These are phyloP conservation scores for Bretziella fagacearum DNA, from an alignment of 2,329 filamentous ascomycete genomes.

Conservation along the genomic window DNA sequence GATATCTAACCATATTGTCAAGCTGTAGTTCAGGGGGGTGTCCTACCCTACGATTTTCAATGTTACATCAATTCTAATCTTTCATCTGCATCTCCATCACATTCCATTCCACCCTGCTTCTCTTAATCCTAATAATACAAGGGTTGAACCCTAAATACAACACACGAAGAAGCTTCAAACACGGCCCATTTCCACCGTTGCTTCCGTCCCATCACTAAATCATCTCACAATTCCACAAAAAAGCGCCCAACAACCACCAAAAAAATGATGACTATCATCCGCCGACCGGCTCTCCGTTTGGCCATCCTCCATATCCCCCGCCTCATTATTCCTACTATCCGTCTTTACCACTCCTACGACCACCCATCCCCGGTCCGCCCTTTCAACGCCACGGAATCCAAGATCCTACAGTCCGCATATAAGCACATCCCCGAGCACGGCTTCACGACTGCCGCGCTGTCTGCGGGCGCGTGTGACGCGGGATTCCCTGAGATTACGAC, in stretches of 20 bases:
- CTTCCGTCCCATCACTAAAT: too few relatives aligned
- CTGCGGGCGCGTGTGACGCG: conserved; percentile 62
- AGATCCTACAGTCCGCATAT: conserved; percentile 70
- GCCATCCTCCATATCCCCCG: not conserved
- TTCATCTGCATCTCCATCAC: too few relatives aligned
- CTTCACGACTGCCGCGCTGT: conserved; percentile 59
- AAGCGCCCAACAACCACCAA: not conserved
- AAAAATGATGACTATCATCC: not conserved
- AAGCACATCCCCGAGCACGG: conserved; percentile 63
- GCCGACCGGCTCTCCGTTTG: not conserved
- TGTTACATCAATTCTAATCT: too few relatives aligned
- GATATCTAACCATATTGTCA: too few relatives aligned
- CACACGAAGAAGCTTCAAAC: not conserved
- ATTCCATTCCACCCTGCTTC: too few relatives aligned
- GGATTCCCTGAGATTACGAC: conserved; percentile 78
- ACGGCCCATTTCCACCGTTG: not conserved
- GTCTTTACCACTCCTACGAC: conserved; percentile 56
- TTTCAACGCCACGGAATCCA: conserved; percentile 52
- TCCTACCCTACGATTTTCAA: too few relatives aligned
- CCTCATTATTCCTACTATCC: conserved; percentile 13
- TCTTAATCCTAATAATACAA: not conserved
- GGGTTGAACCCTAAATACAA: not conserved
- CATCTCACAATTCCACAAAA: not conserved
- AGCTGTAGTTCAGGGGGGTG: too few relatives aligned
- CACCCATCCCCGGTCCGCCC: conserved; percentile 41